These are phyloP conservation scores for Blastobotrys persicus DNA, from an alignment of 1,139 yeast species.

Conservation along the genomic window DNA sequence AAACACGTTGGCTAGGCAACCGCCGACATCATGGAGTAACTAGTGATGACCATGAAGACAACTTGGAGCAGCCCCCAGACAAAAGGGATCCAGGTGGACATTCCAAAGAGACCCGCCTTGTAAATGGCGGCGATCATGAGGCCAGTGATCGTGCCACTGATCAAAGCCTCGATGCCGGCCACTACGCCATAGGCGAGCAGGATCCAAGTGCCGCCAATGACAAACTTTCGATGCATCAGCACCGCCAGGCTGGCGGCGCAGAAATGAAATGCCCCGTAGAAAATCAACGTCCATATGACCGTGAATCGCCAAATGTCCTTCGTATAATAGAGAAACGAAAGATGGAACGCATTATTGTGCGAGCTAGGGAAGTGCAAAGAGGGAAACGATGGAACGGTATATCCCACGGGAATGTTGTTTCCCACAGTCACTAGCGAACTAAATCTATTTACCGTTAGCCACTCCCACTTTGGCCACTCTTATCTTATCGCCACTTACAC, in stretches of 20 bases:
- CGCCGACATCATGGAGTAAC: conserved; percentile 55
- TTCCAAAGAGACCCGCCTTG: conserved; percentile 62
- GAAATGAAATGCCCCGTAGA: conserved; percentile 58
- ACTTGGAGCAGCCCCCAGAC: conserved; percentile 71
- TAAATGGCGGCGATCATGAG: conserved; percentile 65
- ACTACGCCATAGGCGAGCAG: conserved; percentile 39
- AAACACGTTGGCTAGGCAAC: conserved; percentile 39
- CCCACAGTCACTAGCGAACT: conserved; percentile 27
- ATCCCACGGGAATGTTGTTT: conserved; percentile 67
- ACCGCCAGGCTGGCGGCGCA: conserved; percentile 67
- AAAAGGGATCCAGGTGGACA: conserved; percentile 94
- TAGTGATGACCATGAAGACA: conserved; percentile 60
- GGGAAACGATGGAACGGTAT: conserved; percentile 76
- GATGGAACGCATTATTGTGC: conserved; percentile 41
- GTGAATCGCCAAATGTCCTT: conserved; percentile 85
- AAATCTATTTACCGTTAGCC: conserved; percentile 5
- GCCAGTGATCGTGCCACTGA: conserved; percentile 75
- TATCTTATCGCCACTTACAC: conserved; percentile 2
- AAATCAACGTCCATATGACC: conserved; percentile 72
- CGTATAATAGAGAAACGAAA: conserved; percentile 63
- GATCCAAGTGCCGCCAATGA: conserved; percentile 44
- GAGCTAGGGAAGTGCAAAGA: conserved; percentile 71
- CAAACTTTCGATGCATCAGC: conserved; percentile 44
- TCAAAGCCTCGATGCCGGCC: conserved; percentile 63
- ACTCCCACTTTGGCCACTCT: neutral